phyloP scores from a whole-genome alignment of 108 stramenopile species.

The Aurantiochytrium sp. region DNA sequence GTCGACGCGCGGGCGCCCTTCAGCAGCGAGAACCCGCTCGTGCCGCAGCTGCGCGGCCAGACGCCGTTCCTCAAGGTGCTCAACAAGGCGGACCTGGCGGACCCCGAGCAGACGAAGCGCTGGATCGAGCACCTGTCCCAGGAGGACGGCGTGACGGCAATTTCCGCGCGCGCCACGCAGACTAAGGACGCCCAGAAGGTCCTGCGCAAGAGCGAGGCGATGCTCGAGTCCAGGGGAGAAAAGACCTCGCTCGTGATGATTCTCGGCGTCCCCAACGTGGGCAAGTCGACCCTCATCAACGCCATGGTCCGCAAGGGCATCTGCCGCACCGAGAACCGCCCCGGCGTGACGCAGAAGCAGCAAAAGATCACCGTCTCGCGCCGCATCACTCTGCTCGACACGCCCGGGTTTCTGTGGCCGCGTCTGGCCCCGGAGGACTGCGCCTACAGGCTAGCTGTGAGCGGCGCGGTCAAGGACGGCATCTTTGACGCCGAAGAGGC shows the following conservation, averaged over 20 bases:
- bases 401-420: slow-evolving; percentile 21
- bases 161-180: background rate
- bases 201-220: background rate
- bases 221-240: background rate
- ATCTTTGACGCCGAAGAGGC: background rate
- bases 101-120: background rate
- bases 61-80: slow-evolving; percentile 3
- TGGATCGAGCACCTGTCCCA: background rate
- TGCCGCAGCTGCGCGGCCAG: background rate
- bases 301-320: background rate
- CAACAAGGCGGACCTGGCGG: background rate
- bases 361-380: background rate
- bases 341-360: background rate
- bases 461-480: background rate
- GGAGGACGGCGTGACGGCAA: background rate
- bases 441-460: background rate
- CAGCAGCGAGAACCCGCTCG: slow-evolving; percentile 15
- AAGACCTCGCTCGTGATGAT: background rate
- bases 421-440: background rate
- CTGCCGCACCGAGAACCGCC: background rate
- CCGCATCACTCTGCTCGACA: background rate
- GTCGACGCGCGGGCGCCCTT: slow-evolving; percentile 12
- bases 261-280: background rate
- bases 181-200: background rate
- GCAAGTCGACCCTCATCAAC: slow-evolving; percentile 12